These are phyloP conservation scores for Perkinsus olseni DNA, from an alignment of 169 alveolate species.

Conservation along the genomic window DNA sequence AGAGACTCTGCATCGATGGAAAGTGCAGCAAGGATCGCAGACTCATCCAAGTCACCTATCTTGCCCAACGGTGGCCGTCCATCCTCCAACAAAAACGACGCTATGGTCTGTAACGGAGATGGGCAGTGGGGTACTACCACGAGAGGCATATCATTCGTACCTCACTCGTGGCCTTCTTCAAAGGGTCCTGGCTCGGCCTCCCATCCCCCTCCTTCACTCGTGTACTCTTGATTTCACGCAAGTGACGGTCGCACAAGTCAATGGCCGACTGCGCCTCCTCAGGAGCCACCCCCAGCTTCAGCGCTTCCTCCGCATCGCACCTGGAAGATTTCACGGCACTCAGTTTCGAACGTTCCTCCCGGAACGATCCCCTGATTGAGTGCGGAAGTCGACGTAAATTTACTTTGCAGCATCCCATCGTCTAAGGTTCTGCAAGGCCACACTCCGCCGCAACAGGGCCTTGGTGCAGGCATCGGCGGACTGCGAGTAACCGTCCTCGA, in stretches of 20 bases:
- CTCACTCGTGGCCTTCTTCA: neutral
- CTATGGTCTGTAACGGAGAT: neutral
- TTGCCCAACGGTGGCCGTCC: neutral
- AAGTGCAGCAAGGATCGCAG: neutral
- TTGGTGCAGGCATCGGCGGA: constrained; percentile 57
- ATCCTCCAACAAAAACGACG: neutral
- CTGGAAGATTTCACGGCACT: no score
- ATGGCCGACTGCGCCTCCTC: neutral
- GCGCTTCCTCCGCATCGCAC: constrained; percentile 56
- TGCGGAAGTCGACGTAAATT: neutral
- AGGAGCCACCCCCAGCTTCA: neutral
- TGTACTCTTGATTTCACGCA: neutral
- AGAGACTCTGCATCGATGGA: neutral
- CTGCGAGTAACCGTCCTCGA: constrained; percentile 62
- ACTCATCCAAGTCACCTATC: neutral
- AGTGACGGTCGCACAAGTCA: neutral
- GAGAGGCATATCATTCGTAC: neutral
- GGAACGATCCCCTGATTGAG: neutral
- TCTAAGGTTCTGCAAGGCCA: constrained; percentile 51
- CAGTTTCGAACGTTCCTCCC: no score
- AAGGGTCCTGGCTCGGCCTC: neutral
- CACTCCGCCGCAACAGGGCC: constrained; percentile 67
- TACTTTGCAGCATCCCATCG: constrained; percentile 53
- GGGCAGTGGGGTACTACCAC: neutral
- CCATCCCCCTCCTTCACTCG: neutral